A percentile compares a stretch with the other conserved stretches of the same genome.
Evolutionary conservation across 2,329 filamentous ascomycete species (phyloP).

Genomic region (Pseudogymnoascus sp.): DNA sequence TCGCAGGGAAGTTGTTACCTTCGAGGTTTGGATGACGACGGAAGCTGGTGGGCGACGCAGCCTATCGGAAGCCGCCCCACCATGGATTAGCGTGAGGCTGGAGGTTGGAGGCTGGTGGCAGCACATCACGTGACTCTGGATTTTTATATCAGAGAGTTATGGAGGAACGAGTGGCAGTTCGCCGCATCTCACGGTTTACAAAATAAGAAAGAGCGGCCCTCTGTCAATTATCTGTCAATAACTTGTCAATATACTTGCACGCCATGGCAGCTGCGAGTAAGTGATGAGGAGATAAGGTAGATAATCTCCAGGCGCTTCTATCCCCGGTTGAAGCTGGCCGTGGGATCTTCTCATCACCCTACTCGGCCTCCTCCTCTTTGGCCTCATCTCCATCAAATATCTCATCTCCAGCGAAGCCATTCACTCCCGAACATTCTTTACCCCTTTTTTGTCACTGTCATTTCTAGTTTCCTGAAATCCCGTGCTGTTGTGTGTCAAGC

Average conservation of each 20-base stretch:
- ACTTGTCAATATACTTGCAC: not conserved
- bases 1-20: constrained; percentile 6
- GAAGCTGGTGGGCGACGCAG: constrained; percentile 8
- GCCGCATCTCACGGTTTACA: not conserved
- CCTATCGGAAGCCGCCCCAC: constrained; percentile 8
- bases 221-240: not conserved
- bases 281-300: not conserved
- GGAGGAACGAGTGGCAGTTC: not conserved
- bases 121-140: not conserved
- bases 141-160: not conserved
- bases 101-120: not conserved
- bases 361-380: not conserved
- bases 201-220: constrained; percentile 1
- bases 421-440: not conserved
- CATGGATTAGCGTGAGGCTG: constrained; percentile 7
- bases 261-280: not conserved
- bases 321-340: not conserved
- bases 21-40: constrained; percentile 9
- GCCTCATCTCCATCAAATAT: constrained; percentile 6
- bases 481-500: not conserved
- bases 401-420: not conserved
- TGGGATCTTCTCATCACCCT: constrained; percentile 5
- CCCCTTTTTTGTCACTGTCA: not conserved
- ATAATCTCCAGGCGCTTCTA: not conserved
- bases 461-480: constrained; percentile 1